These are phyloP conservation scores for Diaporthe capsici DNA, from an alignment of 2,329 filamentous ascomycete species.

Conservation along the genomic window DNA sequence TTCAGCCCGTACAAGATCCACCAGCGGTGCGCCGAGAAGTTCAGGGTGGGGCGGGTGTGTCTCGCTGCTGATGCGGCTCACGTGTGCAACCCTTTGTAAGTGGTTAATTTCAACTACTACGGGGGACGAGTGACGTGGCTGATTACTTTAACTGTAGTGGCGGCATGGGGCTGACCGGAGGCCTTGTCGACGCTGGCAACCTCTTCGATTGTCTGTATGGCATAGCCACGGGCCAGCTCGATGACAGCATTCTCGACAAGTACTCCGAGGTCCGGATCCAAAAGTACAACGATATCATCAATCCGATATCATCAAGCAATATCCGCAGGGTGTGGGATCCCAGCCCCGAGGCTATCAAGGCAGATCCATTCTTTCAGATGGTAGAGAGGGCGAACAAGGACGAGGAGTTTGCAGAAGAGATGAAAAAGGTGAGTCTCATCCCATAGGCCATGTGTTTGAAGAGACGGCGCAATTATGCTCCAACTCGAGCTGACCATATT, in stretches of 20 bases:
- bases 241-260: slow-evolving; percentile 56
- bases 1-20: slow-evolving; percentile 65
- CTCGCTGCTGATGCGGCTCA: slow-evolving; percentile 67
- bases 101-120: too few relatives aligned
- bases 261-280: slow-evolving; percentile 56
- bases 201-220: slow-evolving; percentile 62
- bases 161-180: slow-evolving; percentile 62
- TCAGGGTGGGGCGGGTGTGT: slow-evolving; percentile 62
- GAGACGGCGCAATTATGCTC: background rate
- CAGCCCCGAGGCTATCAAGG: slow-evolving; percentile 43
- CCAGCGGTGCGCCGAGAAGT: slow-evolving; percentile 62
- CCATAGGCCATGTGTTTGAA: too few relatives aligned
- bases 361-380: slow-evolving; percentile 47
- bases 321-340: slow-evolving; percentile 40
- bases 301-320: slow-evolving; percentile 42
- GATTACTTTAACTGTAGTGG: slow-evolving; percentile 4
- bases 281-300: slow-evolving; percentile 48
- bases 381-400: slow-evolving; percentile 41
- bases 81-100: slow-evolving; percentile 65
- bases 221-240: slow-evolving; percentile 54
- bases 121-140: background rate
- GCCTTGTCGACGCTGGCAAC: slow-evolving; percentile 62
- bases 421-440: slow-evolving; percentile 32
- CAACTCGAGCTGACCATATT: background rate
- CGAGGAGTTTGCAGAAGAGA: slow-evolving; percentile 37